phyloP scores from a whole-genome alignment of 2,329 filamentous ascomycete species.

The Diaporthe eres region DNA sequence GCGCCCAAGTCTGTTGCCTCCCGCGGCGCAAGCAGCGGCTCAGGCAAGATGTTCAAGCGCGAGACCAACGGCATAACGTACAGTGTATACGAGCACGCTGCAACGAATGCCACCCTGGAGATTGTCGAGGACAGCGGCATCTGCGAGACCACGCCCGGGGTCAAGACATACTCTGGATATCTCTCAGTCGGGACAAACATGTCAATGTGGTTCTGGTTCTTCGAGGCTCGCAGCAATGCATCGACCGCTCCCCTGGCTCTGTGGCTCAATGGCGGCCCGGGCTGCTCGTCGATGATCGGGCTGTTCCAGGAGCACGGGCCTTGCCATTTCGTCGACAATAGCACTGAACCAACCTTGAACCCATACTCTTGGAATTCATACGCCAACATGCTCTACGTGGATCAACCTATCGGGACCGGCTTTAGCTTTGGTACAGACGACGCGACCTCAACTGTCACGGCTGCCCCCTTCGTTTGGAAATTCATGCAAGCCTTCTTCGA shows the following conservation, averaged over 20 bases:
- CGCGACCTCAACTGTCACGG: conserved; percentile 37
- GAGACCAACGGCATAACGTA: conserved; percentile 34
- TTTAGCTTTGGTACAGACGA: conserved; percentile 51
- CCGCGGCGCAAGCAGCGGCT: neutral
- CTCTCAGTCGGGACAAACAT: conserved; percentile 32
- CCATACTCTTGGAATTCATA: conserved; percentile 72
- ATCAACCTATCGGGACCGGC: conserved; percentile 69
- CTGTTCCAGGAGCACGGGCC: conserved; percentile 66
- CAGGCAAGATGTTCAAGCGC: conserved; percentile 28
- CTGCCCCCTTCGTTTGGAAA: conserved; percentile 36
- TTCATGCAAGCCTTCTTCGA: conserved; percentile 38
- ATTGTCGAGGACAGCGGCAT: conserved; percentile 31
- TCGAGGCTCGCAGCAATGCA: conserved; percentile 51
- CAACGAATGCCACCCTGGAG: conserved; percentile 15
- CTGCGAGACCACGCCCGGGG: conserved; percentile 38
- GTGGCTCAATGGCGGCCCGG: conserved; percentile 73
- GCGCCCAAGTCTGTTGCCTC: neutral
- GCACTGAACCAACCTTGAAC: conserved; percentile 64
- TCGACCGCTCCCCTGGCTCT: conserved; percentile 60
- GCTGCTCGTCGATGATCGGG: conserved; percentile 68
- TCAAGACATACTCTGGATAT: conserved; percentile 37
- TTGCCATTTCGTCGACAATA: conserved; percentile 59
- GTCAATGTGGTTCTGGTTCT: conserved; percentile 52
- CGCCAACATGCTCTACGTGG: conserved; percentile 67
- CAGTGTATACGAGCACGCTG: conserved; percentile 27